Conservation (phyloP, 2,329 filamentous ascomycete species). For the Knoxdaviesia capensis region DNA sequence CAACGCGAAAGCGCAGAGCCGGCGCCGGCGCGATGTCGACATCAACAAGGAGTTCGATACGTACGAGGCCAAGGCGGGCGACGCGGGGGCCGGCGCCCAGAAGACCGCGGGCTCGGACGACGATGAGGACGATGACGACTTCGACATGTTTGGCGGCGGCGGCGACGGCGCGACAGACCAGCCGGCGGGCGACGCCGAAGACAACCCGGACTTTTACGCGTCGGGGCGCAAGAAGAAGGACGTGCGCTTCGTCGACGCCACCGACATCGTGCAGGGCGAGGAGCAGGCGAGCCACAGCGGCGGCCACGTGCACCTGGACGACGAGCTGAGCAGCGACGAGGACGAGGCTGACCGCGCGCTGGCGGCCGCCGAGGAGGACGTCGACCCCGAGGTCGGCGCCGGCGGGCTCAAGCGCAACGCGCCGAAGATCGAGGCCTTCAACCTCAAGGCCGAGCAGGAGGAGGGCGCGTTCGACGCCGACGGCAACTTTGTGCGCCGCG, state of each 20-base stretch:
- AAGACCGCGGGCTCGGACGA: slow-evolving; percentile 10
- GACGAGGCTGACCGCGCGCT: slow-evolving; percentile 49
- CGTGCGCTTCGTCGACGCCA: slow-evolving; percentile 37
- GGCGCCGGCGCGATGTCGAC: slow-evolving; percentile 14
- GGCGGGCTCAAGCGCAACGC: slow-evolving; percentile 85
- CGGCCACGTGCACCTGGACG: slow-evolving; percentile 44
- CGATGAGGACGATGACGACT: slow-evolving; percentile 39
- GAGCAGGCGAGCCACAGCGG: slow-evolving; percentile 54
- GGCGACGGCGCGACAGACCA: slow-evolving; percentile 32
- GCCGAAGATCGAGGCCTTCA: slow-evolving; percentile 89
- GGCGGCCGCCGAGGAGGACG: slow-evolving; percentile 51
- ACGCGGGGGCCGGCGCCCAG: slow-evolving; percentile 14
- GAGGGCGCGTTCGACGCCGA: slow-evolving; percentile 81
- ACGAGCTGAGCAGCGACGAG: slow-evolving; percentile 30
- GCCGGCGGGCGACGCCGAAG: slow-evolving; percentile 17
- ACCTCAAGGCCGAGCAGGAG: slow-evolving; percentile 75
- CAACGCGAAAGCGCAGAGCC: slow-evolving; percentile 47
- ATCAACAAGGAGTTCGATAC: slow-evolving; percentile 24
- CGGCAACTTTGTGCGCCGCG: slow-evolving; percentile 83
- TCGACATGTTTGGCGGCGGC: slow-evolving; percentile 70
- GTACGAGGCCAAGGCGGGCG: slow-evolving; percentile 25
- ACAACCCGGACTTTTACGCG: slow-evolving; percentile 11
- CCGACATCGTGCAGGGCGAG: slow-evolving; percentile 54
- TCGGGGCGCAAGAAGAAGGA: slow-evolving; percentile 39
- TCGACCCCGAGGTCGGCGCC: slow-evolving; percentile 79